Evolutionary conservation across 352 stramenopile species (phyloP), one percentile per base, ranked within the genome.

Genomic region (Thraustochytrium striatum): DNA sequence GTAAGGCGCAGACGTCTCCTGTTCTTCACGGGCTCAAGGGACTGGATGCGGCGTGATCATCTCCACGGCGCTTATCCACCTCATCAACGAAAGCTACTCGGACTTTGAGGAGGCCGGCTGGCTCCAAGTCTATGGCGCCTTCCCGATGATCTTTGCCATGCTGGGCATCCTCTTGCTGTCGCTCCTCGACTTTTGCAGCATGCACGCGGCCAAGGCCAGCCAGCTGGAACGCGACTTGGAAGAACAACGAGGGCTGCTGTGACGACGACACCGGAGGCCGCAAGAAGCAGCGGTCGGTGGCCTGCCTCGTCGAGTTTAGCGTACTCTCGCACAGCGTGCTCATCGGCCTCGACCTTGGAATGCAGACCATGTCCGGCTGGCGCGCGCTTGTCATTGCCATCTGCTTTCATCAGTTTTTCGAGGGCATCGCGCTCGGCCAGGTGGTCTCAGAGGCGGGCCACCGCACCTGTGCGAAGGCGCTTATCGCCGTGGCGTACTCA

Each of bases 391-490:
- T 92, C 7, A 86, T 82, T 1, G 88, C 87, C 21, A 83, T 92
- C 43, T 87, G 85, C 75, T 90, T 92, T 83, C 87, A 91, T 73
- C 88, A 91, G 80, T 91, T 92, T 79, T 91, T 91, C 78, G 86
- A 91, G 41, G 87, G 87, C 78, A 84, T 91, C 53, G 85, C 87
- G 8, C 84, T 92, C 41, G 83, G 87, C 47, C 32, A 84, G 81
- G 52, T 86, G 79, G 57, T 84, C 86, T 11, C 9, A 7, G 55
- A 89, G 25, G 78, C 78, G 13, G 85, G 85, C 0, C 82, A 89
- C 39, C 79, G 87, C 59, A 84, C 52, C 25, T 72, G 84, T 52
- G 69, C 78, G 7, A 89, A 85, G 21, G 73, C 90, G 19, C 61
- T 85, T 44, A 82, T 90, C 30, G 87, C 84, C 69, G 81, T 89